Evolutionary conservation across 2,329 filamentous ascomycete species (phyloP).

Genomic region (Penicillium decumbens): DNA sequence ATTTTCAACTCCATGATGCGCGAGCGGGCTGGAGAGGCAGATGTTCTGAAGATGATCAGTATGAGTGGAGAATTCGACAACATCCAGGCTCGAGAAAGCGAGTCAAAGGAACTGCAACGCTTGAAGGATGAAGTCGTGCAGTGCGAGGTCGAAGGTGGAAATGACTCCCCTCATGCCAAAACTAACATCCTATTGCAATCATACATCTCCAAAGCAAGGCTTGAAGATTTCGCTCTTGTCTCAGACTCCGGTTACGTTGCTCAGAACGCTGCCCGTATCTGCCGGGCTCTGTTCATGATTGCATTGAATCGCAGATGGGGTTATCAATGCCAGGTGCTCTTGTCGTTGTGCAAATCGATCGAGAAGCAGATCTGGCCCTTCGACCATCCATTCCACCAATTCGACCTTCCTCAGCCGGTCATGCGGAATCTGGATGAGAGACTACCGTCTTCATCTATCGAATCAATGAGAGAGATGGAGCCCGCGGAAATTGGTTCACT

Average conservation of each 20-base stretch:
- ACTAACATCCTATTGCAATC: conserved; percentile 93
- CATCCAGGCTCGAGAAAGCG: conserved; percentile 84
- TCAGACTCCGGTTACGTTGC: conserved; percentile 94
- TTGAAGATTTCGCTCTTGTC: conserved; percentile 88
- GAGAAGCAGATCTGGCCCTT: conserved; percentile 95
- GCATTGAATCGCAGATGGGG: conserved; percentile 94
- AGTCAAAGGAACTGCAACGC: conserved; percentile 77
- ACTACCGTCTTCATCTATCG: conserved; percentile 66
- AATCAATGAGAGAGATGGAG: conserved; percentile 89
- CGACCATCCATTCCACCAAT: conserved; percentile 91
- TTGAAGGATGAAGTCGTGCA: conserved; percentile 67
- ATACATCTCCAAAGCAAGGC: conserved; percentile 80
- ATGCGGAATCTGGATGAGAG: conserved; percentile 82
- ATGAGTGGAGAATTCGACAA: conserved; percentile 98
- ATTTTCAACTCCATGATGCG: conserved; percentile 97
- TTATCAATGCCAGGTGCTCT: conserved; percentile 82
- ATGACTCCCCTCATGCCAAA: conserved; percentile 71
- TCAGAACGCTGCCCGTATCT: conserved; percentile 92
- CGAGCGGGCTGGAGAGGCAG: conserved; percentile 77
- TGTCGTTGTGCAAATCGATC: conserved; percentile 93
- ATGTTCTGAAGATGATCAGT: conserved; percentile 92
- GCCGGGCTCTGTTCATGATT: conserved; percentile 93
- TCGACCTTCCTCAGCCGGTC: conserved; percentile 79
- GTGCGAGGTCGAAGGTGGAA: conserved; percentile 70
- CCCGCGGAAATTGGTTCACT: conserved; percentile 80